Percentiles rank a stretch among this genome's conserved stretches.
Conservation (phyloP, 2,329 filamentous ascomycete species). For the Penicillium sp. region DNA sequence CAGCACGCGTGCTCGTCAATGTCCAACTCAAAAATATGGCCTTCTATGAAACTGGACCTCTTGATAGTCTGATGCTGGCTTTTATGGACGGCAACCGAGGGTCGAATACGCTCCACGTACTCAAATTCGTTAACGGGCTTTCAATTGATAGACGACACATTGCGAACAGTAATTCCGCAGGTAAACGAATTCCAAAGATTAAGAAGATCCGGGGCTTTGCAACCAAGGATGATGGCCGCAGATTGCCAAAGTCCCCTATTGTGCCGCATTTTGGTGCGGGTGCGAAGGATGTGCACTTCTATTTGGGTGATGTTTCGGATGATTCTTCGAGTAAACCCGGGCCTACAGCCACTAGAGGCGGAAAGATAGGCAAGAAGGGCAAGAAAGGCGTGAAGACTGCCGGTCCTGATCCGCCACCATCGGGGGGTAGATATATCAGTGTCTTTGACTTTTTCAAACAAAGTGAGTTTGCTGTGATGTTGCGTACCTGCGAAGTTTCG, state of each 20-base stretch:
- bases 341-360: slow-evolving; percentile 8
- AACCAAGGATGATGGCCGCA: slow-evolving; percentile 31
- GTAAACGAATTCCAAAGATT: slow-evolving; percentile 21
- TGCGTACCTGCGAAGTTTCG: slow-evolving; percentile 22
- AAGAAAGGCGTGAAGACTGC: slow-evolving; percentile 17
- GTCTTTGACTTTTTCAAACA: slow-evolving; percentile 21
- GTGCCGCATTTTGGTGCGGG: slow-evolving; percentile 41
- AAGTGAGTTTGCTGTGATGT: slow-evolving; percentile 15
- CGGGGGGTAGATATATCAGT: slow-evolving; percentile 15
- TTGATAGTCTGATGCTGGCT: slow-evolving; percentile 40
- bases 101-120: slow-evolving; percentile 7
- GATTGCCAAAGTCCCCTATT: slow-evolving; percentile 32
- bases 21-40: slow-evolving; percentile 59
- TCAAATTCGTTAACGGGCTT: slow-evolving; percentile 36
- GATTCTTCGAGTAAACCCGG: slow-evolving; percentile 59
- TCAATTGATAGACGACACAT: slow-evolving; percentile 41
- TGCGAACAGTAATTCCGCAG: slow-evolving; percentile 21
- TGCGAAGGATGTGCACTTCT: slow-evolving; percentile 55
- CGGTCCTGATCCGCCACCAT: slow-evolving; percentile 15
- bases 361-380: slow-evolving; percentile 19
- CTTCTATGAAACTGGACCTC: slow-evolving; percentile 50
- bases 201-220: slow-evolving; percentile 49
- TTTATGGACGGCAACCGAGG: slow-evolving; percentile 14
- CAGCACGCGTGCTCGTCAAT: slow-evolving; percentile 57
- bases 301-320: slow-evolving; percentile 36